These are phyloP conservation scores for Eutypella sp. DNA, from an alignment of 2,329 filamentous ascomycete species.

Conservation along the genomic window DNA sequence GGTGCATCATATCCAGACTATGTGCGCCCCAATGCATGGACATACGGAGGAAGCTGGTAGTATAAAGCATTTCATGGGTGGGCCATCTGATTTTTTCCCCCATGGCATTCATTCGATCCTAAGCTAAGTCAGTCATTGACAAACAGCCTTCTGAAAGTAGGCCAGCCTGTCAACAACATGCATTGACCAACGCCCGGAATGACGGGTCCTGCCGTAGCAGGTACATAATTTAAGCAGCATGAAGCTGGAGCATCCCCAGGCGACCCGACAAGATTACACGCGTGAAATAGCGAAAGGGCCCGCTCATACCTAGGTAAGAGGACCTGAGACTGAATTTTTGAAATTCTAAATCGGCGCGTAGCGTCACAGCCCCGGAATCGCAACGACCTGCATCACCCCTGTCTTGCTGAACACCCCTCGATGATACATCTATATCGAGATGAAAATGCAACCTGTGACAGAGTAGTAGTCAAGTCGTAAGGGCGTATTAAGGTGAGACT, in stretches of 20 bases:
- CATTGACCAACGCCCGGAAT: no score
- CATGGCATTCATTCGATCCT: no score
- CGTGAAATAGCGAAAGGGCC: slow-evolving; percentile 15
- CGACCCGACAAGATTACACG: slow-evolving; percentile 21
- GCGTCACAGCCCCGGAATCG: slow-evolving; percentile 24
- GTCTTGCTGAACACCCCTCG: slow-evolving; percentile 10
- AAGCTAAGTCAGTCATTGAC: no score
- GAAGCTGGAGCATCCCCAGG: slow-evolving; percentile 2
- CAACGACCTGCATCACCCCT: slow-evolving; percentile 28
- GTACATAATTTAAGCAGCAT: not conserved
- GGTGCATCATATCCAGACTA: not conserved
- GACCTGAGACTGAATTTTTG: no score
- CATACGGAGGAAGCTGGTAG: no score
- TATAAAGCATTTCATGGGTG: no score
- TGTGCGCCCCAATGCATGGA: no score
- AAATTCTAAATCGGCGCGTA: slow-evolving; percentile 23
- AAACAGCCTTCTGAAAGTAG: no score
- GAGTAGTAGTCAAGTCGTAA: not conserved
- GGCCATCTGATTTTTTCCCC: no score
- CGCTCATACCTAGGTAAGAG: slow-evolving; percentile 19
- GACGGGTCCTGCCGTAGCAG: slow-evolving; percentile 1
- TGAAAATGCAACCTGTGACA: not conserved
- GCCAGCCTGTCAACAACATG: no score
- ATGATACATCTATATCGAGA: not conserved
- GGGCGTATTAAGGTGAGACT: no score